Evolutionary conservation across 192 early-diverging fungal species (phyloP), one percentile per base, ranked within the genome.

Genomic region (Phycomyces nitens): DNA sequence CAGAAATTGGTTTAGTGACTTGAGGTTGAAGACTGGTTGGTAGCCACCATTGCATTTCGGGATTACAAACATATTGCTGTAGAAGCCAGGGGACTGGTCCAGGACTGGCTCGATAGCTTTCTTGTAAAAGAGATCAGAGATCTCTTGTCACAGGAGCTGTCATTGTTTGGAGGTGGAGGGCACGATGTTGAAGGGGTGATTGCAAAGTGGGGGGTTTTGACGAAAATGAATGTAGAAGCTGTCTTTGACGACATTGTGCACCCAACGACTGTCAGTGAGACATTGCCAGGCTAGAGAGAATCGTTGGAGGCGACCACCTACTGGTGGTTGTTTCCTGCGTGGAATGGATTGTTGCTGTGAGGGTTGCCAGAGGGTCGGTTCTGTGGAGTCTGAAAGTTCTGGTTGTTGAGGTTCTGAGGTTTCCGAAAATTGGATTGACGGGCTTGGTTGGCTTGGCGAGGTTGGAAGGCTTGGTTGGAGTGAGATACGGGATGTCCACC

Each of bases 1-100:
- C 0, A 71, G 10, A 15, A 56, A 22, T 42, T 68, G 59, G 9
- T 64, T 64, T 2, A 34, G 29, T 34, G 29, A 34, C 7, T 38
- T 39, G 42, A 42, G 14, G 15, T 68, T 76, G 58, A 75, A 75
- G 34, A 75, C 59, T 1, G 65, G 74, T 23, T 69, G 65, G 15
- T 58, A 56, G 0, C 58, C 56, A 14, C 64, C 51, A 57, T 62
- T 70, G 27, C 62, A 66, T 57, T 75, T 75, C 8, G 60, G 54
- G 0, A 75, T 66, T 3, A 59, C 41, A 18, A 70, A 75, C 38
- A 73, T 50, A 18, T 11, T 58, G 43, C 72, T 73, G 52, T 64
- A 49, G 47, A 74, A 74, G 1, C 72, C 58, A 15, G 62, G 54
- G 29, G 29, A 34, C 29, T 34, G 29, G 29, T 34, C 29, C 7